Conservation (phyloP, 495 filamentous ascomycete species). For the Pseudomonodictys pantanalensis region DNA sequence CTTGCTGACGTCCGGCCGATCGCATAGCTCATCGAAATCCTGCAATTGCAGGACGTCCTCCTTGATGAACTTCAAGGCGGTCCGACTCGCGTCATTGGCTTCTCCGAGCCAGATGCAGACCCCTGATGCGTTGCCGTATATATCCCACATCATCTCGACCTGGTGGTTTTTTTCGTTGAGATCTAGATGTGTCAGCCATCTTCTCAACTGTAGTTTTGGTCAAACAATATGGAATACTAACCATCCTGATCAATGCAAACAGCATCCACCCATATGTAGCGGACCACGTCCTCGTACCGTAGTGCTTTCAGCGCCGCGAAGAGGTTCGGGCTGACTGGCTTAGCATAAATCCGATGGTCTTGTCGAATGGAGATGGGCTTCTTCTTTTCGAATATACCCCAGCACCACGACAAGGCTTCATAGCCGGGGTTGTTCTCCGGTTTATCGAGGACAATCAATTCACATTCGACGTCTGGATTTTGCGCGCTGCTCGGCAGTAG, state of each 20-base stretch:
- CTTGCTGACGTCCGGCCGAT: background rate
- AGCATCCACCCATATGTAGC: constrained; percentile 16
- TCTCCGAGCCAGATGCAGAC: constrained; percentile 18
- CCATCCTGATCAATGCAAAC: constrained; percentile 18
- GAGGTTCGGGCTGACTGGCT: constrained; percentile 6
- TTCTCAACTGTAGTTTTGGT: no score
- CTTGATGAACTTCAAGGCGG: constrained; percentile 31
- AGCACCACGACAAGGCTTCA: constrained; percentile 11
- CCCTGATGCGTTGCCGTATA: background rate
- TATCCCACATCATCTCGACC: constrained; percentile 16
- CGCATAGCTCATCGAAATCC: constrained; percentile 38
- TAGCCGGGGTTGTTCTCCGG: background rate
- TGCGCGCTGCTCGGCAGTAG: background rate
- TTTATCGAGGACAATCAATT: background rate
- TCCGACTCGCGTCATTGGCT: background rate
- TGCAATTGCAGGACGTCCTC: constrained; percentile 36
- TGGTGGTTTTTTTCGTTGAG: constrained; percentile 15
- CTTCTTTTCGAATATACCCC: background rate
- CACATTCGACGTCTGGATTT: background rate
- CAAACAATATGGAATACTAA: no score
- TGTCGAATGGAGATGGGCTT: background rate
- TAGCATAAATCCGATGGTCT: background rate
- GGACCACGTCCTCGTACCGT: background rate
- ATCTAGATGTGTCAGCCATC: no score
- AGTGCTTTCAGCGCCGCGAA: constrained; percentile 4